Percentiles rank a stretch among this genome's conserved stretches.
phyloP scores from a whole-genome alignment of 805 yeast genomes.

The Hanseniaspora hatyaiensis region DNA sequence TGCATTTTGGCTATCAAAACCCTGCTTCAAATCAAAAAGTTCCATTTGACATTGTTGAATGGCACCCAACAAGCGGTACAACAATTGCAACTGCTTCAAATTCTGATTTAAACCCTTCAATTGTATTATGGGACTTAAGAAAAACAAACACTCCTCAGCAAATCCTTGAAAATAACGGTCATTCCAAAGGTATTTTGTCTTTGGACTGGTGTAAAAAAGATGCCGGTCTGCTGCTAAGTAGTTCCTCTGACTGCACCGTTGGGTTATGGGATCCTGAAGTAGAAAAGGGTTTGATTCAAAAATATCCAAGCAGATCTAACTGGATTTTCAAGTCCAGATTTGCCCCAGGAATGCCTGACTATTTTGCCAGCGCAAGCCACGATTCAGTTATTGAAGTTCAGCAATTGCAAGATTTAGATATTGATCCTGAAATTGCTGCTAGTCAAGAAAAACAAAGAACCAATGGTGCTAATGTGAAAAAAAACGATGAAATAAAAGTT shows the following conservation, averaged over 20 bases:
- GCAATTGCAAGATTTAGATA: constrained; percentile 59
- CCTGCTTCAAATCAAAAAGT: constrained; percentile 42
- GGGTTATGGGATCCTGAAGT: constrained; percentile 79
- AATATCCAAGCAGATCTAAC: constrained; percentile 82
- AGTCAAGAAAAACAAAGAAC: constrained; percentile 19
- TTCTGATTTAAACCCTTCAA: constrained; percentile 64
- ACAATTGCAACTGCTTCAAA: constrained; percentile 80
- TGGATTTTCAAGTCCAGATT: constrained; percentile 87
- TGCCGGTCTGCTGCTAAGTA: constrained; percentile 63
- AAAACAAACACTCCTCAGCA: constrained; percentile 84
- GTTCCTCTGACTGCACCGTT: constrained; percentile 84
- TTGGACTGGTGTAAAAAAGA: constrained; percentile 90
- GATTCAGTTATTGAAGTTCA: constrained; percentile 75
- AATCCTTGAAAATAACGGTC: constrained; percentile 51
- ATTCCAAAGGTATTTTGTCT: constrained; percentile 75
- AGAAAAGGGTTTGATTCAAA: constrained; percentile 49
- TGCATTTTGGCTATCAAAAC: constrained; percentile 66
- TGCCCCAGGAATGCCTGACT: constrained; percentile 79
- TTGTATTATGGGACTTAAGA: constrained; percentile 87
- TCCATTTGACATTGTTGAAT: constrained; percentile 67
- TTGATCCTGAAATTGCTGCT: constrained; percentile 22
- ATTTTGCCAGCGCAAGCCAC: constrained; percentile 78
- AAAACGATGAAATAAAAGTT: constrained; percentile 24
- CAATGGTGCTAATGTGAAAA: constrained; percentile 19
- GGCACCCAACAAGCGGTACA: constrained; percentile 91